Percentiles rank a stretch among this genome's conserved stretches.
phyloP scores from a whole-genome alignment of 1,284 basidiomycete genomes.

The Heterobasidion parviporum region DNA sequence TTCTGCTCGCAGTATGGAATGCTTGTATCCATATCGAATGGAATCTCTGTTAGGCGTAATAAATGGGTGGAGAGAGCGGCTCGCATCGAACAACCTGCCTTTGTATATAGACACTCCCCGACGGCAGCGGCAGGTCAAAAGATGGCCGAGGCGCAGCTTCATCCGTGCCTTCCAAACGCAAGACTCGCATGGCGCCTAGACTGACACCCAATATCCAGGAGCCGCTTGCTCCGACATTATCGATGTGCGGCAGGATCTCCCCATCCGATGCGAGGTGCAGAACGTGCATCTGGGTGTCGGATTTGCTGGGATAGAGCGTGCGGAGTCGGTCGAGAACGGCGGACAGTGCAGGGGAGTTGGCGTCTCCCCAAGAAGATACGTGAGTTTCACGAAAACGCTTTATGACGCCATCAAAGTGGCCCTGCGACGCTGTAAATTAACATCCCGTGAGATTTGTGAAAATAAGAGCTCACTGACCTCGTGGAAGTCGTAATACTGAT shows the following conservation, averaged over 20 bases:
- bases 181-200: constrained; percentile 59
- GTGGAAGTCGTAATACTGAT: constrained; percentile 68
- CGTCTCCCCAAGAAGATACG: constrained; percentile 57
- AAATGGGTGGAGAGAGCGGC: no score
- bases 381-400: constrained; percentile 74
- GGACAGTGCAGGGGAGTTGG: constrained; percentile 34
- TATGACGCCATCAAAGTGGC: constrained; percentile 86
- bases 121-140: constrained; percentile 49
- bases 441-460: not conserved
- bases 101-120: constrained; percentile 75
- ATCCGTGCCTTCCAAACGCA: constrained; percentile 47
- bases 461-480: constrained; percentile 37
- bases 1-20: constrained; percentile 42
- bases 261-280: constrained; percentile 78
- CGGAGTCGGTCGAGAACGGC: constrained; percentile 48
- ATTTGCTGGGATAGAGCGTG: constrained; percentile 40
- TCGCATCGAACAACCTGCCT: constrained; percentile 30
- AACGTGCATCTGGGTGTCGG: constrained; percentile 64
- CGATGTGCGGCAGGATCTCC: constrained; percentile 75
- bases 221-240: constrained; percentile 77
- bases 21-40: constrained; percentile 56
- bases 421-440: constrained; percentile 28
- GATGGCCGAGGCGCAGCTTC: constrained; percentile 11
- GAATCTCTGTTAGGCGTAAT: constrained; percentile 34
- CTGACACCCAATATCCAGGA: constrained; percentile 79